Percentiles rank a stretch among this genome's conserved stretches.
These are phyloP conservation scores for Nadsonia fulvescens DNA, from an alignment of 805 yeast species.

Conservation along the genomic window DNA sequence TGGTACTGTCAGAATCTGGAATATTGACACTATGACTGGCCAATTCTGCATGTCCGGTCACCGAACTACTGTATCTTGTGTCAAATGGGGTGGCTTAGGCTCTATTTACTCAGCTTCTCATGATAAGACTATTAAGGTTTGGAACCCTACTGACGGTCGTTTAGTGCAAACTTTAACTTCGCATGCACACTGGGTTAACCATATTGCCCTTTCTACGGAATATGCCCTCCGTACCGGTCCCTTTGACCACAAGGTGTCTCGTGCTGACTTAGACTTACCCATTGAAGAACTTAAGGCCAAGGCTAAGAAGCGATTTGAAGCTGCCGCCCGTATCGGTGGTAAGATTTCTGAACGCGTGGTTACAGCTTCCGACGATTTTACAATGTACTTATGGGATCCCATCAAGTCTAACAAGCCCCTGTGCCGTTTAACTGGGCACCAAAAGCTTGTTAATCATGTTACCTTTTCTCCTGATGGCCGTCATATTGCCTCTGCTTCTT, in stretches of 20 bases:
- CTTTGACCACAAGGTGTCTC: constrained; percentile 51
- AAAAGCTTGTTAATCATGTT: constrained; percentile 88
- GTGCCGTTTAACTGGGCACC: constrained; percentile 94
- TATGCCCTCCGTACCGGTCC: constrained; percentile 77
- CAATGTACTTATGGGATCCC: constrained; percentile 97
- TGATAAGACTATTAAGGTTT: constrained; percentile 80
- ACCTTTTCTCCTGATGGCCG: constrained; percentile 93
- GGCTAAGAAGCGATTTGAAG: constrained; percentile 45
- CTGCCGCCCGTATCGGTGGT: constrained; percentile 43
- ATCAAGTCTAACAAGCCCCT: constrained; percentile 62
- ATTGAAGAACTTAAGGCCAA: constrained; percentile 32
- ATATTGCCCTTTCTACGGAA: constrained; percentile 80
- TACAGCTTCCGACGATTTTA: constrained; percentile 92
- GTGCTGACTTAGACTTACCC: constrained; percentile 8
- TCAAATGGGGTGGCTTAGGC: constrained; percentile 91
- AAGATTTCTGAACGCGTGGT: constrained; percentile 56
- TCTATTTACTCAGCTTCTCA: constrained; percentile 79
- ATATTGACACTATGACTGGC: constrained; percentile 49
- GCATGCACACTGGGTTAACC: constrained; percentile 98
- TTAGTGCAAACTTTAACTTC: constrained; percentile 63
- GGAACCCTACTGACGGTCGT: constrained; percentile 71
- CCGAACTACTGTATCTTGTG: constrained; percentile 75
- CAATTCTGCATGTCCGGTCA: constrained; percentile 70
- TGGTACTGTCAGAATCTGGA: constrained; percentile 82
- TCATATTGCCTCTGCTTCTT: constrained; percentile 75